Evolutionary conservation across 352 stramenopile genomes (phyloP), one percentile per base, ranked within the genome.

Genomic region (Lagenidium sp.): DNA sequence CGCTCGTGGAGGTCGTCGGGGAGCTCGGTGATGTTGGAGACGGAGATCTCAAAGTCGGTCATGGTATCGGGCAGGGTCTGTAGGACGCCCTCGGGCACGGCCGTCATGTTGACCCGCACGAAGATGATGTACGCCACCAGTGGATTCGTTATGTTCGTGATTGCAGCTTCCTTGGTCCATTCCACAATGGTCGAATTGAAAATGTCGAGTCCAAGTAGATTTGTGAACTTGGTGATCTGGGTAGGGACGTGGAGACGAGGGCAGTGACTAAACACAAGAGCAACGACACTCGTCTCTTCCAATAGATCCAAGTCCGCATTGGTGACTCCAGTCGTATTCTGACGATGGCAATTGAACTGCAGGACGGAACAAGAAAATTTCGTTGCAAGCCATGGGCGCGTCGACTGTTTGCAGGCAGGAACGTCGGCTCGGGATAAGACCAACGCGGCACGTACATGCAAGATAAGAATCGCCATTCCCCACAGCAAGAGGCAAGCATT

Each of bases 231-330:
- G 3, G 31, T 49, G 18, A 84, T 43, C 0, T 44, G 38, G 18
- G 45, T 5, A 0, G 71, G 60, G 41, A 84, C 61, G 13, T 32
- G 30, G 10, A 84, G 56, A 0, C 24, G 42, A 0, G 60, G 46
- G 30, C 71, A 84, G 47, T 82, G 71, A 16, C 50, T 60, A 30
- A 84, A 67, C 5, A 84, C 53, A 35, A 82, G 41, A 6, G 49
- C 60, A 1, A 31, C 46, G 26, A 75, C 49, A 24, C 53, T 66
- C 5, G 24, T 15, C 3, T 37, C 39, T 19, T 68, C 39, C 18
- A 76, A 52, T 23, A 73, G 53, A 3, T 21, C 34, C 1, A 69
- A 43, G 15, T 49, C 44, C 21, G 23, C 32, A 13, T 59, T 30
- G 4, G 30, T 45, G 23, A 50, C 44, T 6, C 13, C 28, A 0